Evolutionary conservation across 768 basidiomycete species (phyloP).

Genomic region (Mycena galopus): DNA sequence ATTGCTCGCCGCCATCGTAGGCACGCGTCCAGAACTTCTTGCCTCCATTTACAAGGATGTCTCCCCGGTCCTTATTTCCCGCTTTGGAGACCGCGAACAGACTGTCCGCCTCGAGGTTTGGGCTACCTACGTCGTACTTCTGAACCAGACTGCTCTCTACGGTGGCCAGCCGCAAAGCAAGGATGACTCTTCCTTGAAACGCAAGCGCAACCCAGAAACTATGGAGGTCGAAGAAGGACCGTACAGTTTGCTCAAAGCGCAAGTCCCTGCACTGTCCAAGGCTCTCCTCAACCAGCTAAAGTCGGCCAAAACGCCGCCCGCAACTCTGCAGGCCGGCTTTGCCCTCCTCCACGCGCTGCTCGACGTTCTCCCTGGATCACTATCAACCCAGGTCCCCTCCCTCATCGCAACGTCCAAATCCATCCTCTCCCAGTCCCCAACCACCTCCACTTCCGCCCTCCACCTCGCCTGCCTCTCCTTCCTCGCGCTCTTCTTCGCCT

Average conservation of each 20-base stretch:
- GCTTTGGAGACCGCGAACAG: conserved; percentile 95
- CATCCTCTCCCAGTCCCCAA: conserved; percentile 75
- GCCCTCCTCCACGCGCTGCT: conserved; percentile 81
- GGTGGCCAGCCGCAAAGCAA: conserved; percentile 71
- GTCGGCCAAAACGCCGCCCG: conserved; percentile 79
- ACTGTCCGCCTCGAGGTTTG: conserved; percentile 95
- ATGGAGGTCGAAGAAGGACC: conserved; percentile 85
- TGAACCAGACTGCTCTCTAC: conserved; percentile 88
- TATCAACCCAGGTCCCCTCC: conserved; percentile 75
- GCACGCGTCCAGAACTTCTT: conserved; percentile 91
- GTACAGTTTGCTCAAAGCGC: conserved; percentile 75
- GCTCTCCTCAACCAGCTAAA: conserved; percentile 89
- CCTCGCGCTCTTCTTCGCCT: conserved; percentile 84
- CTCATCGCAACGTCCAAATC: conserved; percentile 75
- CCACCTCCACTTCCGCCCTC: conserved; percentile 83
- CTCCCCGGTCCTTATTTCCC: conserved; percentile 89
- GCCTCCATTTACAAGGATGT: conserved; percentile 84
- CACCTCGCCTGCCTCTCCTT: conserved; percentile 90
- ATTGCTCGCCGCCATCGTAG: conserved; percentile 85
- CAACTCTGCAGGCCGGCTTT: conserved; percentile 90
- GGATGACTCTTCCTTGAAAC: conserved; percentile 68
- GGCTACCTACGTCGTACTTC: conserved; percentile 83
- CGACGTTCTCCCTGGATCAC: conserved; percentile 84
- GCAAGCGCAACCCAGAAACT: conserved; percentile 83
- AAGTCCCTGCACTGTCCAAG: conserved; percentile 85